Conservation (phyloP, 2,329 filamentous ascomycete genomes). For the Emmonsiellopsis sp. region DNA sequence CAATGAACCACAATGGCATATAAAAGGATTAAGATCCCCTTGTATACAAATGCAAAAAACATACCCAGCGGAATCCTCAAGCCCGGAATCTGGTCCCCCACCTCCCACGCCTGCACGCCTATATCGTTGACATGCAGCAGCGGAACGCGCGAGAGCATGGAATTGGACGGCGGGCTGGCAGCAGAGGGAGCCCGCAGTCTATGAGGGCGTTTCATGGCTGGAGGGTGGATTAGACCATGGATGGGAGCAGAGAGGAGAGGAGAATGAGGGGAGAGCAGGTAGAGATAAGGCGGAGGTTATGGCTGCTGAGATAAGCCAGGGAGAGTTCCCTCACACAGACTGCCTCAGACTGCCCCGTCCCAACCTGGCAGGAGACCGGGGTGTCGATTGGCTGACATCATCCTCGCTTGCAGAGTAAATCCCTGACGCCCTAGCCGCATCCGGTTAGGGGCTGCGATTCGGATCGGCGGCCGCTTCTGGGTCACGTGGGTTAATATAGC, state of each 20-base stretch:
- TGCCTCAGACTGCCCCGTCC: no score
- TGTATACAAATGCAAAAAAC: neutral
- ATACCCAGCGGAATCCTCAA: constrained; percentile 24
- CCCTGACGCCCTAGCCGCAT: no score
- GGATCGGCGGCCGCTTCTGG: no score
- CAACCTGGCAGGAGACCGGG: no score
- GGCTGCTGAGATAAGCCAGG: neutral
- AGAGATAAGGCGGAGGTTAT: neutral
- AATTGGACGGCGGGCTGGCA: constrained; percentile 5
- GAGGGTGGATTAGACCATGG: neutral
- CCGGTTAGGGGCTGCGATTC: no score
- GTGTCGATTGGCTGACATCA: neutral
- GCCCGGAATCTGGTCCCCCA: constrained; percentile 23
- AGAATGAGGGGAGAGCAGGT: neutral
- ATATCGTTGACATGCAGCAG: constrained; percentile 3
- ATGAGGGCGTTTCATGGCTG: constrained; percentile 7
- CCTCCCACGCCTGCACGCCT: constrained; percentile 13
- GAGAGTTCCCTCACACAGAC: no score
- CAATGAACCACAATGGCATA: neutral
- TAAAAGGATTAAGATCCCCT: neutral
- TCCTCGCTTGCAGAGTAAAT: no score
- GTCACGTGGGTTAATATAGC: no score
- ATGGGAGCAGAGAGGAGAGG: neutral
- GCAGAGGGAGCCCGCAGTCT: constrained; percentile 1
- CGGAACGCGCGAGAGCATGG: constrained; percentile 10